Evolutionary conservation across 2,329 filamentous ascomycete genomes (phyloP), one percentile per base, ranked within the genome.

Genomic region (Diaporthe velutina): DNA sequence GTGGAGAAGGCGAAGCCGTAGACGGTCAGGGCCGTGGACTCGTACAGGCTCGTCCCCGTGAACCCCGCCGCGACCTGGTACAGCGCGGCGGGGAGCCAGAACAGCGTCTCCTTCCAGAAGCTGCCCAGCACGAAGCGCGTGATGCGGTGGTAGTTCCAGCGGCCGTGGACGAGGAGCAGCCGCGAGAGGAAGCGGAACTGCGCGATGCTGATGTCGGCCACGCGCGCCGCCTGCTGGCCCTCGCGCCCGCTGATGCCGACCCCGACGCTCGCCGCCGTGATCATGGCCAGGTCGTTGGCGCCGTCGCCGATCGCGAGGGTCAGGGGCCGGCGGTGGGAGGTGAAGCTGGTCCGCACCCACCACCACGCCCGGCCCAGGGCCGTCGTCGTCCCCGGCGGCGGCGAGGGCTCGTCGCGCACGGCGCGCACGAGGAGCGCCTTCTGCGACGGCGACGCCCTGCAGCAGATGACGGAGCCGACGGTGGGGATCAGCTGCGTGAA

Each of bases 251-350:
- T 96, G 70, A 98, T 97, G 22, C 96, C 96, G 61, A 98, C 93
- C 19, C 96, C 96, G 13, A 98, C 95, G 80, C 98, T 95, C 0
- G 88, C 88, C 6, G 88, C 94, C 79, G 96, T 94, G 67, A 98
- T 98, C 96, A 98, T 98, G 73, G 96, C 95, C 79, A 98, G 93
- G 80, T 98, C 96, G 80, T 98, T 98, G 61, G 96, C 95, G 50
- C 96, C 96, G 81, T 98, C 96, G 3, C 96, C 96, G 76, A 98
- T 98, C 1, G 96, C 95, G 13, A 98, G 88, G 0, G 96, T 98
- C 50, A 98, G 75, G 3, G 70, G 75, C 12, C 60, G 55, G 7
- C 58, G 54, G 5, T 66, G 68, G 22, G 73, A 48, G 38, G 60
- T 66, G 60, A 66, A 48, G 60, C 60, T 73, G 2, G 68, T 71